Conservation (phyloP, 305 asterid genomes). For the Solanum hybrid region DNA sequence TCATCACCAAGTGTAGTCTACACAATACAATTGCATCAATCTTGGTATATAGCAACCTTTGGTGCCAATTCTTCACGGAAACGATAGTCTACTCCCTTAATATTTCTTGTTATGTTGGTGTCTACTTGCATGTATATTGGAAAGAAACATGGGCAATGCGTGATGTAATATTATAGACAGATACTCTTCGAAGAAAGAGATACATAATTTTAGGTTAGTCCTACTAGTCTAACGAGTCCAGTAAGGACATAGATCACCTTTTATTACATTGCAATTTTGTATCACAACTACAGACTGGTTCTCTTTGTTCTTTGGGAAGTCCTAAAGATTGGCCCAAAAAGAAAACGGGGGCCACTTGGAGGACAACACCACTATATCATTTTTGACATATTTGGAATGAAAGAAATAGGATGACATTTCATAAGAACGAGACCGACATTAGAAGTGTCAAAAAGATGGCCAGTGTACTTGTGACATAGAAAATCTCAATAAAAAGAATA, state of each 20-base stretch:
- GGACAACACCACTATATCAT: neutral
- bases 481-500: neutral
- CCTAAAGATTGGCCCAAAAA: neutral
- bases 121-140: neutral
- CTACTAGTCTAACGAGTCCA: neutral
- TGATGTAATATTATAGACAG: neutral
- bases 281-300: neutral
- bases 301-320: neutral
- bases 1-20: neutral
- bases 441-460: neutral
- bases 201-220: neutral
- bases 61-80: neutral
- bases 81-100: neutral
- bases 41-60: neutral
- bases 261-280: neutral
- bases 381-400: neutral
- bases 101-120: neutral
- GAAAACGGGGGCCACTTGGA: neutral
- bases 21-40: neutral
- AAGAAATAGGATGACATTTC: neutral
- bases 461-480: neutral
- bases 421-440: neutral
- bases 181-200: neutral
- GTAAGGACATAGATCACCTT: neutral
- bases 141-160: neutral